These are phyloP conservation scores for Ogataea trehaloabstinens DNA, from an alignment of 805 yeast genomes.

Conservation along the genomic window DNA sequence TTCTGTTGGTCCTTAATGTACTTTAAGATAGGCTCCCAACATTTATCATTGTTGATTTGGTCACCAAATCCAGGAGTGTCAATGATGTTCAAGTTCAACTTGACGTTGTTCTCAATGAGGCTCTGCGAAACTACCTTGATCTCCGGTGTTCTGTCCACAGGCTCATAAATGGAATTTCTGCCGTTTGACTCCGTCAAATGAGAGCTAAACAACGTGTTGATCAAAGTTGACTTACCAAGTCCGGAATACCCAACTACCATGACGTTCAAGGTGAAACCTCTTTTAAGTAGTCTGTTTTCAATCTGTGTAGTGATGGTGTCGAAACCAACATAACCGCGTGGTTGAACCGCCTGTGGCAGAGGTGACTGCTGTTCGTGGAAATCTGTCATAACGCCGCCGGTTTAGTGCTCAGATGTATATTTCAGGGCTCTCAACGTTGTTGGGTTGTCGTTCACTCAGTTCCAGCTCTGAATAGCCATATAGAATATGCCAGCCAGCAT, in stretches of 20 bases:
- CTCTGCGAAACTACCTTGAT: conserved; percentile 69
- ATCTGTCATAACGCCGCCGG: conserved; percentile 1
- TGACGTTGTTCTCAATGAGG: conserved; percentile 82
- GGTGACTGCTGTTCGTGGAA: conserved; percentile 2
- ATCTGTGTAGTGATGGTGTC: conserved; percentile 95
- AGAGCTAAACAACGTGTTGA: conserved; percentile 87
- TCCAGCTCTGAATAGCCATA: too few species aligned
- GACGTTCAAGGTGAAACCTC: conserved; percentile 91
- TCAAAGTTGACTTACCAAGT: conserved; percentile 87
- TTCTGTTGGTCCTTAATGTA: conserved; percentile 95
- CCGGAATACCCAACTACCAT: conserved; percentile 96
- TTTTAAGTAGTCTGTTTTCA: conserved; percentile 83
- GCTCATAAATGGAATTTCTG: conserved; percentile 62
- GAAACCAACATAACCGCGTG: conserved; percentile 86
- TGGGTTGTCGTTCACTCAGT: too few species aligned
- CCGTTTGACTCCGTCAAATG: conserved; percentile 75
- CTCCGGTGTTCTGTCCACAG: conserved; percentile 83
- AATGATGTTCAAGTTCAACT: conserved; percentile 79
- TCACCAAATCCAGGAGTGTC: conserved; percentile 99
- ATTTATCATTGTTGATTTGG: conserved; percentile 89
- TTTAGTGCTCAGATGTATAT: not conserved
- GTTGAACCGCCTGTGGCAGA: conserved; percentile 33
- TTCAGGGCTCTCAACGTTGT: too few species aligned
- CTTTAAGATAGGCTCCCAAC: conserved; percentile 95
- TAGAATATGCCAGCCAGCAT: too few species aligned